phyloP scores from a whole-genome alignment of 495 filamentous ascomycete genomes.

The Letharia columbiana region DNA sequence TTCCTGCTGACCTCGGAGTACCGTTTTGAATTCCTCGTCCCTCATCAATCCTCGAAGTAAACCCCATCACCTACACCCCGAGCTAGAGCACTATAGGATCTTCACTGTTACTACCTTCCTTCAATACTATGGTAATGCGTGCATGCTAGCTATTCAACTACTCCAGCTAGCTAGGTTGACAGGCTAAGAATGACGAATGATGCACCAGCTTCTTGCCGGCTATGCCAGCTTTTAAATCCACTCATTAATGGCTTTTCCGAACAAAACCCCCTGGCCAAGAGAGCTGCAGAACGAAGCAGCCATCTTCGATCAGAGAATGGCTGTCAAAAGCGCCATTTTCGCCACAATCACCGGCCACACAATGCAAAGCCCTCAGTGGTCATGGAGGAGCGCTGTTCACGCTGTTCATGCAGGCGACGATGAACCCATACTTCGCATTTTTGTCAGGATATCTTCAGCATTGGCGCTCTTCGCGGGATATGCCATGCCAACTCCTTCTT shows the following conservation, averaged over 20 bases:
- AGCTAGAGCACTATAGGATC: background rate
- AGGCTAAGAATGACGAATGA: background rate
- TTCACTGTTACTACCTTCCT: background rate
- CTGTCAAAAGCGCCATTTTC: background rate
- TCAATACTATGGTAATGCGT: background rate
- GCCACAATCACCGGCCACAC: background rate
- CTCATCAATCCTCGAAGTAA: background rate
- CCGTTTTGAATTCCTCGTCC: background rate
- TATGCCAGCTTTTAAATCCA: background rate
- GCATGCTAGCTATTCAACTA: background rate
- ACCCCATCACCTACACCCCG: background rate
- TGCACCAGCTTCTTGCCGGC: background rate
- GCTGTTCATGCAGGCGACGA: background rate
- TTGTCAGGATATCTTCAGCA: background rate
- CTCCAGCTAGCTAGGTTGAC: background rate
- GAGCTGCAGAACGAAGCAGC: background rate
- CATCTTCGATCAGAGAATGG: background rate
- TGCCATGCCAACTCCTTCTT: slow-evolving; percentile 16
- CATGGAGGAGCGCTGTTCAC: background rate
- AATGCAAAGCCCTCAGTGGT: background rate
- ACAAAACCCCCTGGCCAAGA: background rate
- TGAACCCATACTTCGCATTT: slow-evolving; percentile 5
- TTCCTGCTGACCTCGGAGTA: background rate
- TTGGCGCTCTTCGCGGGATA: slow-evolving; percentile 13
- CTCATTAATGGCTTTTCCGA: background rate